Evolutionary conservation across 129 eudicot genomes (phyloP), one percentile per base, ranked within the genome.

Genomic region (Escallonia rubra): DNA sequence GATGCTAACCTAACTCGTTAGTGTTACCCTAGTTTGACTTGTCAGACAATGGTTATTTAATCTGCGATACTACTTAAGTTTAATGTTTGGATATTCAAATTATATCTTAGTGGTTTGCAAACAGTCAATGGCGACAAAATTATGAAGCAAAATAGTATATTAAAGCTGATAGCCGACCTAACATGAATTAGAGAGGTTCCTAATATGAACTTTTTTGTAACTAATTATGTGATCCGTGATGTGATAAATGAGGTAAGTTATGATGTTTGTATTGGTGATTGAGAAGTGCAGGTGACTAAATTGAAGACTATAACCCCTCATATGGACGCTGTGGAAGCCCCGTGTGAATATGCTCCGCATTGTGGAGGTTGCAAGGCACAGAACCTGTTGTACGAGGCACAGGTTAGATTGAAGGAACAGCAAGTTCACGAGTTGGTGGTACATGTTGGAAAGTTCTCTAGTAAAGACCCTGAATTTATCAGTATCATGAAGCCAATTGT

Each of bases 351-450:
- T 80, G 80, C 96, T 65, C 80, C 81, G 3, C 72, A 84, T 76
- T 93, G 98, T 74, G 98, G 98, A 57, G 98, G 98, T 66, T 93
- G 98, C 73, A 93, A 83, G 63, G 86, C 96, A 6, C 96, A 89
- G 68, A 76, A 77, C 61, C 79, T 93, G 60, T 70, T 85, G 64
- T 93, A 93, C 47, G 98, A 89, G 61, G 92, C 96, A 64, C 98
- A 93, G 72, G 79, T 93, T 45, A 89, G 79, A 80, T 79, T 82
- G 4, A 93, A 93, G 76, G 98, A 93, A 73, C 86, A 86, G 57
- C 98, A 93, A 80, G 96, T 93, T 65, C 73, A 81, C 3, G 98
- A 93, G n/a, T 74, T 93, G 57, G 78, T 86, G 46, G 76, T 86
- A 38, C 96, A 84, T 70, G 95, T 93, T 61, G 98, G 98, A 47